Percentiles rank a stretch among this genome's conserved stretches.
Conservation (phyloP, 2,329 filamentous ascomycete species). For the Colletotrichum lini region DNA sequence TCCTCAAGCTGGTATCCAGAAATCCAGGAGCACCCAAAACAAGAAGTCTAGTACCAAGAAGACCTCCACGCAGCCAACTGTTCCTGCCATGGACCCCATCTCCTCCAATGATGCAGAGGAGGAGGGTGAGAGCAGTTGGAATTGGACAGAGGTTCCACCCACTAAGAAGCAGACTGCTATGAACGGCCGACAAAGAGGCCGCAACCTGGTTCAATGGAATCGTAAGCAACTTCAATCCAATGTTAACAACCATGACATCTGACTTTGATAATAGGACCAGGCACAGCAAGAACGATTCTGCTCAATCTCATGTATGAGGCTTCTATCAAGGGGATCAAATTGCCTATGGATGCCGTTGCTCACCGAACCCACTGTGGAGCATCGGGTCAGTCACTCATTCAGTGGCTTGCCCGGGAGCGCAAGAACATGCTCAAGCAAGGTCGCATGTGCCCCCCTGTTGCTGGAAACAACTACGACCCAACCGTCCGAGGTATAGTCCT, state of each 20-base stretch:
- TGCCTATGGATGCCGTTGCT: constrained; percentile 59
- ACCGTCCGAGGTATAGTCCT: not conserved
- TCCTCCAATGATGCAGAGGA: not conserved
- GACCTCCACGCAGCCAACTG: not conserved
- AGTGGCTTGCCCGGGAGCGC: constrained; percentile 49
- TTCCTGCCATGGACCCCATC: not conserved
- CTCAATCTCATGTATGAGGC: constrained; percentile 59
- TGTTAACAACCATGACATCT: not conserved
- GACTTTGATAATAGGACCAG: constrained; percentile 52
- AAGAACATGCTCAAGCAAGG: constrained; percentile 5
- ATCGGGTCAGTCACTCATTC: constrained; percentile 55
- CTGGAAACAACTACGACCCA: not conserved
- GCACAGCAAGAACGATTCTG: constrained; percentile 63
- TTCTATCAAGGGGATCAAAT: constrained; percentile 47
- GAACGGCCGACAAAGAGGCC: constrained; percentile 1
- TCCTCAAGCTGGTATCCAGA: not conserved
- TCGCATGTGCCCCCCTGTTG: not conserved
- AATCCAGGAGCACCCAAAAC: not conserved
- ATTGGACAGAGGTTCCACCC: not conserved
- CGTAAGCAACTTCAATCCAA: not conserved
- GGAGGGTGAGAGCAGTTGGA: not conserved
- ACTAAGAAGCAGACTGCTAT: not conserved
- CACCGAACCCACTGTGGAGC: constrained; percentile 59
- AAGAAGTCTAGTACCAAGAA: not conserved
- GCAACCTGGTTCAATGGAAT: constrained; percentile 13